These are phyloP conservation scores for Carpinus viminea DNA, from an alignment of 306 rosid genomes.

Conservation along the genomic window DNA sequence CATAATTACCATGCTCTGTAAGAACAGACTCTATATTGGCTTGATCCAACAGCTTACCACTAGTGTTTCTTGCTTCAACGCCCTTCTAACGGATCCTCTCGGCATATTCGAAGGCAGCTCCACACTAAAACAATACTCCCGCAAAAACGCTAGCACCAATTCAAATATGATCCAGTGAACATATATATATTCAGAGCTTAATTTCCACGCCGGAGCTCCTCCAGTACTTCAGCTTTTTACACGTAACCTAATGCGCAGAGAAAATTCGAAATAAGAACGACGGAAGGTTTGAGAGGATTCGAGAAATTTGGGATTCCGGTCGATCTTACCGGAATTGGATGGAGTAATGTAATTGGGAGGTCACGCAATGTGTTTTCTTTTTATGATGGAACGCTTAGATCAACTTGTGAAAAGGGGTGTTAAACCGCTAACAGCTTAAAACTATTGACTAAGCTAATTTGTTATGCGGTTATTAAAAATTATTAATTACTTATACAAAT, in stretches of 20 bases:
- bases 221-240: conserved; percentile 16
- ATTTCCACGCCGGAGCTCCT: background rate
- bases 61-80: too few relatives aligned
- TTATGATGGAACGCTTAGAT: conserved; percentile 12
- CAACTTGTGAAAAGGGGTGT: background rate
- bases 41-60: conserved; percentile 41
- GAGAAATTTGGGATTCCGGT: background rate
- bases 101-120: conserved; percentile 50
- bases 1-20: conserved; percentile 74
- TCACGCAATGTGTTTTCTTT: conserved; percentile 10
- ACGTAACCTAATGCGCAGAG: background rate
- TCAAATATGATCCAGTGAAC: background rate
- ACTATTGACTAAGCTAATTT: too few relatives aligned
- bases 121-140: conserved; percentile 6
- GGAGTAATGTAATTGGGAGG: background rate
- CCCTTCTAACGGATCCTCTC: conserved; percentile 71
- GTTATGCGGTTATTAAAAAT: too few relatives aligned
- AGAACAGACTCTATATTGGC: conserved; percentile 94
- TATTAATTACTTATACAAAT: too few relatives aligned
- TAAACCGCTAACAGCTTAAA: too few relatives aligned
- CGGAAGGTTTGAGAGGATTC: background rate
- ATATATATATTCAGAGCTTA: background rate
- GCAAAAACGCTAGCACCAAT: background rate
- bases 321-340: conserved; percentile 15
- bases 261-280: background rate